Evolutionary conservation across 208 protist genomes (phyloP), one percentile per base, ranked within the genome.

Genomic region (Wallacemonas sp.): DNA sequence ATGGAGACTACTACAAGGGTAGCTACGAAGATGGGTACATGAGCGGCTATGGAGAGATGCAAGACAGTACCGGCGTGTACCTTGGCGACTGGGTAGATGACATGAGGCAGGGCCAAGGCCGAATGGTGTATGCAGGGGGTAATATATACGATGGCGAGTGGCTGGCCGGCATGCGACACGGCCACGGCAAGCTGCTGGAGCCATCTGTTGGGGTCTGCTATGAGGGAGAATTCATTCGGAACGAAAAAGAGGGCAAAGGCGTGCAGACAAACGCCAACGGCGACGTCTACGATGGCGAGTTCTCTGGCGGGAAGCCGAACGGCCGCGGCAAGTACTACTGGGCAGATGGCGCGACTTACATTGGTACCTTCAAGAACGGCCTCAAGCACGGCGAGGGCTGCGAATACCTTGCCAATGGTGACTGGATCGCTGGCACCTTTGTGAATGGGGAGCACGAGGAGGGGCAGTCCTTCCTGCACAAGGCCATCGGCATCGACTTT

Each of bases 101-200:
- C 70, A 81, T 85, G 80, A 83, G 88, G 0, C 76, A 94, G 31
- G 93, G 92, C 15, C 46, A 80, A 22, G 92, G 92, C 5, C 72
- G 74, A 14, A 96, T 94, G 88, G 64, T 79, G 42, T 95, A 92
- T 58, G 56, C 69, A 28, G 77, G 86, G 31, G 84, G 84, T 17
- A 88, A 84, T 66, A 68, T 88, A 6, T 97, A 96, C 70, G 88
- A 95, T 27, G 93, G 93, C 15, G 82, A 95, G 54, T 97, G 93
- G 93, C 62, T 86, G 12, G 77, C 75, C 0, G 85, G 88, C 39
- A 91, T 88, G 80, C 80, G 87, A 17, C 82, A 96, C 54, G 93
- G 93, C 21, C 70, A 87, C 8, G 93, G 94, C 19, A 87, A 78
- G 21, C 76, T 97, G 14, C 75, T 84, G 14, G 84, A 95, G 53